phyloP scores from a whole-genome alignment of 345 rosid species.

The Moricandia arvensis region DNA sequence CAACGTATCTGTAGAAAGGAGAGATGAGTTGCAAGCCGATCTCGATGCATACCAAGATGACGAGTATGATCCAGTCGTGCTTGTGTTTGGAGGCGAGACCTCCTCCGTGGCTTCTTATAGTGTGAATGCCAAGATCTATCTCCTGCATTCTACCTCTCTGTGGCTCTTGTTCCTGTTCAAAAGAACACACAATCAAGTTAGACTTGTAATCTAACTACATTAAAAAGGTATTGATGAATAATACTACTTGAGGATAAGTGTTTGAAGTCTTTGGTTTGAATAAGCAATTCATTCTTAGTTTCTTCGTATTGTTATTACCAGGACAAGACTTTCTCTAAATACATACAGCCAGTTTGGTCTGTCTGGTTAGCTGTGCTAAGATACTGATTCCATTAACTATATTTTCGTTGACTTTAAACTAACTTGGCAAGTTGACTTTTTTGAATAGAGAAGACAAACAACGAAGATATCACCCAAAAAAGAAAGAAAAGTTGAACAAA shows the following conservation, averaged over 20 bases:
- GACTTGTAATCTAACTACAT: background rate
- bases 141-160: slow-evolving; percentile 46
- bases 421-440: background rate
- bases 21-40: slow-evolving; percentile 42
- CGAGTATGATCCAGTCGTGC: slow-evolving; percentile 77
- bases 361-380: slow-evolving; percentile 8
- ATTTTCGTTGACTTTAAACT: slow-evolving; percentile 25
- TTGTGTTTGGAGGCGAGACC: slow-evolving; percentile 53
- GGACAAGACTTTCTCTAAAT: background rate
- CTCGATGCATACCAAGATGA: slow-evolving; percentile 49
- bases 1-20: slow-evolving; percentile 82
- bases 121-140: slow-evolving; percentile 49
- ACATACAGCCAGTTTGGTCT: slow-evolving; percentile 11
- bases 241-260: slow-evolving; percentile 8
- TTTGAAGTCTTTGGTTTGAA: slow-evolving; percentile 10
- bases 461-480: too few relatives aligned
- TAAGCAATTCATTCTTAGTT: slow-evolving; percentile 19
- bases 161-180: slow-evolving; percentile 9
- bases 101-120: slow-evolving; percentile 60
- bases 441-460: background rate
- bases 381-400: slow-evolving; percentile 15
- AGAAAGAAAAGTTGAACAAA: background rate
- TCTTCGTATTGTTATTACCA: background rate
- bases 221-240: background rate
- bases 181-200: background rate